Conservation (phyloP, 306 rosid genomes). For the Dryas octopetala region DNA sequence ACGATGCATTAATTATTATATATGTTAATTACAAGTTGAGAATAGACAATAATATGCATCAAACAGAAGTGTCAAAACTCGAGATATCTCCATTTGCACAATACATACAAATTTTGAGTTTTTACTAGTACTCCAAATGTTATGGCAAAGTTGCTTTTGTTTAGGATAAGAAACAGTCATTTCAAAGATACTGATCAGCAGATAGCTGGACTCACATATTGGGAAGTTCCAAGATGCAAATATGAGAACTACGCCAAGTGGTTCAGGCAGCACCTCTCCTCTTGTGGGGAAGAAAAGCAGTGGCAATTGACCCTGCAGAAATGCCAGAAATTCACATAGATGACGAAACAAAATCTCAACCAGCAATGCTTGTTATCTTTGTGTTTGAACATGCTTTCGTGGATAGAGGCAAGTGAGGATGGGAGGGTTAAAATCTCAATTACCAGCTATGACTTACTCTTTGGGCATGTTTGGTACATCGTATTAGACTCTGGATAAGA, state of each 20-base stretch:
- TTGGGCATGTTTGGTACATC: too few species aligned
- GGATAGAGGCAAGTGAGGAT: too few species aligned
- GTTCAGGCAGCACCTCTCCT: slow-evolving; percentile 71
- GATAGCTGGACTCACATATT: slow-evolving; percentile 55
- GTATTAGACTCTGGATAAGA: too few species aligned
- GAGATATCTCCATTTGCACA: not conserved
- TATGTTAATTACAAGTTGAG: not conserved
- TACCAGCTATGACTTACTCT: too few species aligned
- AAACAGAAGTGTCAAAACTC: not conserved
- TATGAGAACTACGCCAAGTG: slow-evolving; percentile 83
- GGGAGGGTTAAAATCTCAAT: too few species aligned
- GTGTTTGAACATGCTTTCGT: too few species aligned
- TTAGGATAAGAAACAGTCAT: not conserved
- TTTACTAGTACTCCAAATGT: not conserved
- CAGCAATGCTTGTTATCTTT: too few species aligned
- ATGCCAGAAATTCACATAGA: slow-evolving; percentile 3
- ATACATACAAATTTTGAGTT: not conserved
- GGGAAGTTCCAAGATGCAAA: slow-evolving; percentile 92
- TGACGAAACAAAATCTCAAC: not conserved
- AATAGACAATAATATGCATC: not conserved
- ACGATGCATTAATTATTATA: too few species aligned
- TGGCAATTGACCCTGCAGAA: slow-evolving; percentile 51
- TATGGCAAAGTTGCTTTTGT: too few species aligned
- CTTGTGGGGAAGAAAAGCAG: slow-evolving; percentile 64
- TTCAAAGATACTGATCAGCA: not conserved